phyloP scores from a whole-genome alignment of 441 rosid species.

The Adansonia madagascariensis region DNA sequence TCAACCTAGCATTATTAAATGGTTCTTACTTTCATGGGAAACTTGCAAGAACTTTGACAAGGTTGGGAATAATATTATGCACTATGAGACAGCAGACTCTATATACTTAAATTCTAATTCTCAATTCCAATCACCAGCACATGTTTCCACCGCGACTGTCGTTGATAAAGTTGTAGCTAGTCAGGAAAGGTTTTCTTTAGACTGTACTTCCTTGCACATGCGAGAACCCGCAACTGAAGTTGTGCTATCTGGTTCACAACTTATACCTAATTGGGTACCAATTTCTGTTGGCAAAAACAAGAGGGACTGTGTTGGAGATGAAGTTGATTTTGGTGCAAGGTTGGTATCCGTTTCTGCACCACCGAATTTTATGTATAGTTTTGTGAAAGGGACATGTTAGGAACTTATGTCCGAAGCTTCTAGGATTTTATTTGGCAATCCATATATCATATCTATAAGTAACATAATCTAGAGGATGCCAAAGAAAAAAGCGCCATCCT shows the following conservation, averaged over 20 bases:
- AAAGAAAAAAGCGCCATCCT: background rate
- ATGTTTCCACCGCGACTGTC: slow-evolving; percentile 32
- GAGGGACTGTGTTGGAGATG: slow-evolving; percentile 46
- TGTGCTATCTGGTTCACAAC: slow-evolving; percentile 57
- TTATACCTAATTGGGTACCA: slow-evolving; percentile 92
- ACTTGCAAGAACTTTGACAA: slow-evolving; percentile 44
- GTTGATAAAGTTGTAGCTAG: slow-evolving; percentile 33
- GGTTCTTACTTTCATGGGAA: slow-evolving; percentile 73
- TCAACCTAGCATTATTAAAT: slow-evolving; percentile 71
- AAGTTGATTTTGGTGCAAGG: slow-evolving; percentile 90
- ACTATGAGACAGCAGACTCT: slow-evolving; percentile 45
- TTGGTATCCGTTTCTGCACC: slow-evolving; percentile 35
- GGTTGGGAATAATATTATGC: slow-evolving; percentile 31
- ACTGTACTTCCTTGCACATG: slow-evolving; percentile 43
- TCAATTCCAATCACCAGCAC: slow-evolving; percentile 44
- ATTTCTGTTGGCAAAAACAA: slow-evolving; percentile 43
- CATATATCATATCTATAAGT: background rate
- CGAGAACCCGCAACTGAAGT: slow-evolving; percentile 52
- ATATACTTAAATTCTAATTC: slow-evolving; percentile 48
- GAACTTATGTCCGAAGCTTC: slow-evolving; percentile 16
- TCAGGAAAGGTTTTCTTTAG: slow-evolving; percentile 39
- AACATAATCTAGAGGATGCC: background rate
- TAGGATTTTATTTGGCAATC: slow-evolving; percentile 4
- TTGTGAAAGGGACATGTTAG: slow-evolving; percentile 7
- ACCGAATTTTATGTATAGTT: slow-evolving; percentile 7